phyloP scores from a whole-genome alignment of 768 basidiomycete species.

The Termitomyces sp. region DNA sequence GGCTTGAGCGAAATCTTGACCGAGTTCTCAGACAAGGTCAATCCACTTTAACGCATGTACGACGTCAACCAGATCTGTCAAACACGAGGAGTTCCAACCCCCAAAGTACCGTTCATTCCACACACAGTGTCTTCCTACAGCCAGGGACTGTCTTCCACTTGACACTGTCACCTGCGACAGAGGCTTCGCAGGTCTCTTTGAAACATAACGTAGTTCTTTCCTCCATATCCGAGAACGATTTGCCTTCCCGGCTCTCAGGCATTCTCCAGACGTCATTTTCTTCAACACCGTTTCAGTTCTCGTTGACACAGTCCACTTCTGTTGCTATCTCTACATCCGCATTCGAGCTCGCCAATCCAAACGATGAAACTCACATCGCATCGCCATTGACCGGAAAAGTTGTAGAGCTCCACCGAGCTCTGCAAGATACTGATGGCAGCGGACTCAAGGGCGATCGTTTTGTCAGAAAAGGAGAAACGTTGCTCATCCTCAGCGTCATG shows the following conservation, averaged over 20 bases:
- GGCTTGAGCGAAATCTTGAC: conserved; percentile 28
- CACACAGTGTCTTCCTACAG: conserved; percentile 19
- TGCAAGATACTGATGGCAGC: conserved; percentile 7
- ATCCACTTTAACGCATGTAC: neutral
- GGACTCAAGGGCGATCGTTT: neutral
- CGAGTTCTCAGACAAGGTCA: conserved; percentile 16
- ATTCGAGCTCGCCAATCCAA: conserved; percentile 30
- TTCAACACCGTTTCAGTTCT: conserved; percentile 22
- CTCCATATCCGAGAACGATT: conserved; percentile 28
- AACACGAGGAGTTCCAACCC: neutral
- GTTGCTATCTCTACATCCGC: conserved; percentile 18
- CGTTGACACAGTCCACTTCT: conserved; percentile 26
- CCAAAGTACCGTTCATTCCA: neutral
- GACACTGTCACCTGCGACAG: conserved; percentile 14
- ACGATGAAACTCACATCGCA: conserved; percentile 22
- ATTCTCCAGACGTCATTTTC: conserved; percentile 27
- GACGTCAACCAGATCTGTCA: neutral
- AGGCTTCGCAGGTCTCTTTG: neutral
- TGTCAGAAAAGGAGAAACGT: conserved; percentile 26
- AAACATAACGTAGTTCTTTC: conserved; percentile 27
- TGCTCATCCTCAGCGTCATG: conserved; percentile 32
- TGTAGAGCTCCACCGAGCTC: conserved; percentile 27
- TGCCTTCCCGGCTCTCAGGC: conserved; percentile 29
- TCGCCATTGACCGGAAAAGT: conserved; percentile 32
- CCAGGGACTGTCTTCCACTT: conserved; percentile 32